Evolutionary conservation across 371 early-diverging fungal species (phyloP), one percentile per base, ranked within the genome.

Genomic region (Rhizopus delemar): DNA sequence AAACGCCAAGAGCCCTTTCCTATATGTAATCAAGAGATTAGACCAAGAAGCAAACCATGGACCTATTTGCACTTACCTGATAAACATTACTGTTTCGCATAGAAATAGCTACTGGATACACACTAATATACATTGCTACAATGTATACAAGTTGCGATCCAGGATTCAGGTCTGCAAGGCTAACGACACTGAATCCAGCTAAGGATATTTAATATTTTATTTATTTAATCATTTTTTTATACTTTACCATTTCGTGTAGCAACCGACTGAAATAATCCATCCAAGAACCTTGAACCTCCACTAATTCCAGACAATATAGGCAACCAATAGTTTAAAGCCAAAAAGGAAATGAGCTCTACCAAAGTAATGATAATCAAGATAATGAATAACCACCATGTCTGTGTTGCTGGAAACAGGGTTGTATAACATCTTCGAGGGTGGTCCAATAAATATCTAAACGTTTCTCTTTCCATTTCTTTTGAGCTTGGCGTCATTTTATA

Each of bases 91-190:
- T 80, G 59, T 77, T 69, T 51, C 80, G 63, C 74, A 80, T 80
- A 4, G 77, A 80, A 48, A 80, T 80, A 7, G 80, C 75, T 5
- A 80, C 77, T 8, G 80, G 80, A 41, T 80, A 80, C 8, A 80
- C 80, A 62, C 75, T 74, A 43, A 80, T 80, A 54, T 80, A 80
- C 80, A 80, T 80, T n/a, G 77, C 77, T 16, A 80, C 62, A 41
- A 80, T 75, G 46, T 75, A 80, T 0, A 77, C 68, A 8, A 80
- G 51, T 36, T 75, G 77, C 4, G 76, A 68, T 11, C 75, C 77
- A 29, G 77, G 80, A 41, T 80, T 80, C 0, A 80, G n/a, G 41
- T 73, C 72, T 15, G 66, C 57, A n/a, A 80, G 60, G 57, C 58
- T 61, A 5, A 76, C 60, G 5, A 80, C 77, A 54, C 61, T 63